Evolutionary conservation across 2,329 filamentous ascomycete genomes (phyloP), one percentile per base, ranked within the genome.

Genomic region (Botrytis byssoidea): DNA sequence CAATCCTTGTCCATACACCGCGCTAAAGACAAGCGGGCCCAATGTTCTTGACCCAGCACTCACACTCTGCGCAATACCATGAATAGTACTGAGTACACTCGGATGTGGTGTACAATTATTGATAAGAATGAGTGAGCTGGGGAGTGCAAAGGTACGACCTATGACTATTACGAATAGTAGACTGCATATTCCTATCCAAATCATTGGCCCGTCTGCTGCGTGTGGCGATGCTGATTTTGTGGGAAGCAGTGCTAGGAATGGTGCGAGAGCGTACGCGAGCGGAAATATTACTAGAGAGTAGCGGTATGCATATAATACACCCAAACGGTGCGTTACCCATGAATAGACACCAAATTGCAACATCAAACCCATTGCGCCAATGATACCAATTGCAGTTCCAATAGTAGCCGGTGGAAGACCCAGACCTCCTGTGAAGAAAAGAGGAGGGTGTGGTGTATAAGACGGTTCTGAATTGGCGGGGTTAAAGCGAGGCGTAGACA

Each of bases 321-420:
- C 59, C 59, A 61, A 61, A 16, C 59, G 59, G 35, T 61, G 6
- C 22, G 59, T 61, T 61, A 61, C 59, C 59, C 59, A 61, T 18
- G 59, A 61, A 25, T 61, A 61, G 35, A 61, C 35, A 61, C 59
- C 59, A 37, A 61, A 61, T 61, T 61, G 59, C 37, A 61, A n/a
- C 35, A 37, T 40, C 22, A 61, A 22, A 9, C 59, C 59, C 59
- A 61, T 61, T n/a, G 59, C 59, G 22, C 59, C 59, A 37, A 61
- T 61, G 22, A 61, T 61, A 18, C 59, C 59, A 6, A 61, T 61
- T 40, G 59, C 59, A n/a, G 59, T 61, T 40, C 59, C 59, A 61
- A 61, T 61, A 7, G 37, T 61, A 40, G 25, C 59, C 9, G 59
- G 59, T 9, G 59, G n/a, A 25, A 61, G 59, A n/a, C 59, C 35